Base-by-base conservation (phyloP, 768 basidiomycete genomes). In the Tylopilus subfusipes region DNA sequence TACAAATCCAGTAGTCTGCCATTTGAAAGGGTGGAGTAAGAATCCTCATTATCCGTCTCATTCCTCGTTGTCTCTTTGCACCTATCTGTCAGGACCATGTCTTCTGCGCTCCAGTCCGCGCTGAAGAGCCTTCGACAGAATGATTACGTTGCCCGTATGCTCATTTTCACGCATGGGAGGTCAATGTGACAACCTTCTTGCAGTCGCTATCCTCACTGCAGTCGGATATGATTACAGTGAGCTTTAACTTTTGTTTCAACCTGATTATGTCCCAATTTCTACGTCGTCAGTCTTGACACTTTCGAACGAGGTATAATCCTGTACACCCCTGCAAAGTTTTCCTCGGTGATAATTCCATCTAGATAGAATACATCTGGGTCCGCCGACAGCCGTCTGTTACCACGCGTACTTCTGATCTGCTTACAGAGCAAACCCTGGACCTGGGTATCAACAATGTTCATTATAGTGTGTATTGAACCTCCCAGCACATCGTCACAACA, bases 351-450 rank as follows among this genome's bases (percentile, higher is more conserved):
- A 24, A n/a, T n/a, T 34, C 11, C 24, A 1, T 24, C 1, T 12
- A 56, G 59, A 25, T 59, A 7, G 42, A 60, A 42, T 54, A 54
- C 24, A 47, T 60, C 2, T 60, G 57, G 59, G 59, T 59, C 3
- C 13, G 57, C 2, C 4, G 4, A 39, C 13, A 30, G 10, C 2
- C 7, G 2, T 38, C 2, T 18, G 3, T 19, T 25, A 16, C 3
- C 6, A 2, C 1, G 29, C 10, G 18, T 19, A 7, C 7, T 38
- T 4, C 29, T 60, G 21, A 60, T 40, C 5, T 5, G 2, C 6
- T 1, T 22, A 10, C 29, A 61, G 59, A 46, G 13, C 13, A 53
- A 44, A 29, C 55, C 43, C 0, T 57, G 58, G 58, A 38, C 42
- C 4, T 31, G 25, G 29, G 52, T 56, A 10, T 57, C 55, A 1